Conservation (phyloP, 805 yeast species). For the Suhomyces sp. region DNA sequence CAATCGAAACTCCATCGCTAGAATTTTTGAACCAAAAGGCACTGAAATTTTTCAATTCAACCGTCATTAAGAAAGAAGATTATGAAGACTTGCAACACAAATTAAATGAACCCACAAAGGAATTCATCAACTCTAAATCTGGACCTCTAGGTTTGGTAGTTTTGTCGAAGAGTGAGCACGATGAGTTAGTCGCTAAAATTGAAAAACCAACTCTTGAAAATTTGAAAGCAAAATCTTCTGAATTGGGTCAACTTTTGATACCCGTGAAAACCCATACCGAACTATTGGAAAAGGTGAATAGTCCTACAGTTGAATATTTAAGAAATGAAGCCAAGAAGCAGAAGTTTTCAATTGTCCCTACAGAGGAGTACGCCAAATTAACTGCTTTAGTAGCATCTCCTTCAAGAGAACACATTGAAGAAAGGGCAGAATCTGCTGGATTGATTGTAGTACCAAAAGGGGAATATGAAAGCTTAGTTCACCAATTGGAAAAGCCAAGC, state of each 20-base stretch:
- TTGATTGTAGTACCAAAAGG: constrained; percentile 14
- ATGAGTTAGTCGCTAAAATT: constrained; percentile 7
- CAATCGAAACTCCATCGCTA: constrained; percentile 13
- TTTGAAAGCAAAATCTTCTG: constrained; percentile 5
- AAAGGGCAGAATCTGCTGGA: constrained; percentile 14
- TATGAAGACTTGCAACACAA: constrained; percentile 13
- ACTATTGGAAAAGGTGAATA: constrained; percentile 2
- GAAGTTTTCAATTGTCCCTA: constrained; percentile 11
- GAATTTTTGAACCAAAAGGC: constrained; percentile 9
- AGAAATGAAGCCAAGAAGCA: constrained; percentile 19
- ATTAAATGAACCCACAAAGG: constrained; percentile 13
- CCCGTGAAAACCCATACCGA: constrained; percentile 1
- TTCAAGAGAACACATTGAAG: constrained; percentile 14
- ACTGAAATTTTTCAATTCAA: not conserved
- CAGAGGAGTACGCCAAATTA: constrained; percentile 15
- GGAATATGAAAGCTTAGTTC: constrained; percentile 19
- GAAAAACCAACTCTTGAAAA: constrained; percentile 7
- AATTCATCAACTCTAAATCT: constrained; percentile 23
- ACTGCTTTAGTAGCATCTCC: constrained; percentile 13
- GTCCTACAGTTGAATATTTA: constrained; percentile 33
- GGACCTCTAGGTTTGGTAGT: constrained; percentile 18
- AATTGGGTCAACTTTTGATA: not conserved
- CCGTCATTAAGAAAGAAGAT: constrained; percentile 14
- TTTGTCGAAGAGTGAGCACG: constrained; percentile 17
- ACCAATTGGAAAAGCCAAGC: constrained; percentile 10